Evolutionary conservation across 1,284 basidiomycete species (phyloP), one percentile per base, ranked within the genome.

Genomic region (Leccinum fuscescens): DNA sequence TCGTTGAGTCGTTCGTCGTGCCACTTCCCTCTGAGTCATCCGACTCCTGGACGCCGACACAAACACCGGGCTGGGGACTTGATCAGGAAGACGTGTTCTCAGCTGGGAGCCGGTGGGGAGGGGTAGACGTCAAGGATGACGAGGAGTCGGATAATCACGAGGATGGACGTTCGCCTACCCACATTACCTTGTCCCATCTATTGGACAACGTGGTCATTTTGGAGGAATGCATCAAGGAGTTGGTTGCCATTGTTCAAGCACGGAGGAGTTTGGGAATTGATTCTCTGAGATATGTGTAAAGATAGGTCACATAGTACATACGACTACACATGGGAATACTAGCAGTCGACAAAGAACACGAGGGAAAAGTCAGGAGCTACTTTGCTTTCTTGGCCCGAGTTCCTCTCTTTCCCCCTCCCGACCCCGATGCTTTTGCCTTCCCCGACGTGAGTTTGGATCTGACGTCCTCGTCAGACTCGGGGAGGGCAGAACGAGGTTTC

Each of bases 161-260:
- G 70, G 77, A 61, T 70, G 59, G 48, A 49, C 55, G 22, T 11
- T 51, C 72, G 33, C 75, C 75, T 27, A 79, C 74, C 1, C 69
- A 60, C 15, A 82, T 94, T 29, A 93, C 91, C 11, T 79, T 97
- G 35, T 95, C 93, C 31, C 87, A 86, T 64, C 73, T 97, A 60
- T 77, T 99, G 68, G 97, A 99, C 74, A 98, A 99, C 71, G 90
- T 96, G 27, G 94, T 99, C 20, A 87, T 99, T 55, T 75, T 99
- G 62, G 96, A 99, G 76, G 96, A 99, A 76, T 90, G 90, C 61
- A 89, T 98, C 68, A 97, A 98, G 78, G 96, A 99, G 75, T 77
- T 97, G 54, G 86, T 90, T 31, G 93, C 93, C 20, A 89, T 96
- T 61, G 85, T 97, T 58, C 89, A 92, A 75, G 93, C 92, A 22